Evolutionary conservation across 352 stramenopile genomes (phyloP).

Genomic region (Pythium oligandrum): DNA sequence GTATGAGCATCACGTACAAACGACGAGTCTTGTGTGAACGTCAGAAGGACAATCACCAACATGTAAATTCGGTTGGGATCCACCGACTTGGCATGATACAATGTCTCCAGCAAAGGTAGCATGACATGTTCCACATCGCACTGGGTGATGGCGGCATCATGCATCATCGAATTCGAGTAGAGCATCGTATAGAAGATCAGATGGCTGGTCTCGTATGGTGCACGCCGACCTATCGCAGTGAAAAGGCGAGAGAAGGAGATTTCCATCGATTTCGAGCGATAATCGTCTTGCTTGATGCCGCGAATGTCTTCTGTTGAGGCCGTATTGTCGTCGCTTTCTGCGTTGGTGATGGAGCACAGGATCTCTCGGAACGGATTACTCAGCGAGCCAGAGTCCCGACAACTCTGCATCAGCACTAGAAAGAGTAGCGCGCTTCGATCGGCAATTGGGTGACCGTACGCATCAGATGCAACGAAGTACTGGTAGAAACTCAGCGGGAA

Average conservation of each 20-base stretch:
- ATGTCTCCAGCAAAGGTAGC: conserved; percentile 62
- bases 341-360: conserved; percentile 36
- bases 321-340: conserved; percentile 15
- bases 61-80: conserved; percentile 68
- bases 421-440: conserved; percentile 68
- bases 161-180: conserved; percentile 57
- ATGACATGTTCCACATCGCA: conserved; percentile 45
- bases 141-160: conserved; percentile 36
- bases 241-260: conserved; percentile 55
- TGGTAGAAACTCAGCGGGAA: conserved; percentile 58
- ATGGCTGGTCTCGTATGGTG: conserved; percentile 60
- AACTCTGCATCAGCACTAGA: conserved; percentile 66
- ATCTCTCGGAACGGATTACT: conserved; percentile 67
- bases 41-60: conserved; percentile 64
- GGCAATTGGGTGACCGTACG: conserved; percentile 45
- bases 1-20: conserved; percentile 67
- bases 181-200: conserved; percentile 72
- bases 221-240: conserved; percentile 38
- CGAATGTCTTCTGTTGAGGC: not conserved
- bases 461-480: conserved; percentile 61
- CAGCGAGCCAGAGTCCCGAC: conserved; percentile 34
- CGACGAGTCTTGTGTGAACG: conserved; percentile 50
- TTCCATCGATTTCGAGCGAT: conserved; percentile 20
- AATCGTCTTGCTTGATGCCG: conserved; percentile 23
- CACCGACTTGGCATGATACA: conserved; percentile 62